A percentile compares a stretch with the other conserved stretches of the same genome.
phyloP scores from a whole-genome alignment of 164 flowering plant species.

The Macadamia tetraphylla region DNA sequence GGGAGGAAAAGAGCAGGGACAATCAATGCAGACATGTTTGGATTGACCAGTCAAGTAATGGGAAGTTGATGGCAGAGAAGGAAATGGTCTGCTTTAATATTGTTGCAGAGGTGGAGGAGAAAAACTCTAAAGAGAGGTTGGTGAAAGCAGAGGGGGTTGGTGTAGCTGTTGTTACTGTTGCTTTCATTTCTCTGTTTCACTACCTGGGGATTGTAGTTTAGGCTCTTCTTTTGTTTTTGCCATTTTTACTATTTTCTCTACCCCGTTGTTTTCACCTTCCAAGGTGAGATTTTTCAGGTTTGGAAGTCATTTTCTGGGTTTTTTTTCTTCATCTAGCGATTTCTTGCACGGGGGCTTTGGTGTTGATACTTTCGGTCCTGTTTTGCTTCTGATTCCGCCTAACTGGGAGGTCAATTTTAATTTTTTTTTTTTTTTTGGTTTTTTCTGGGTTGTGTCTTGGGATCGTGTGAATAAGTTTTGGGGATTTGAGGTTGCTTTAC shows the following conservation, averaged over 20 bases:
- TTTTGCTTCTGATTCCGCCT: not conserved
- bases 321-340: not conserved
- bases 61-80: slow-evolving; percentile 11
- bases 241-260: too few species aligned
- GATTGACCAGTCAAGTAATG: slow-evolving; percentile 26
- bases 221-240: not conserved
- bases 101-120: slow-evolving; percentile 10
- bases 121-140: slow-evolving; percentile 6
- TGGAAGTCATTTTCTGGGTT: not conserved
- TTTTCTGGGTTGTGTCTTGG: slow-evolving; percentile 1
- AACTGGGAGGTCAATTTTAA: not conserved
- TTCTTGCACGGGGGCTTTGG: too few species aligned
- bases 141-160: slow-evolving; percentile 13
- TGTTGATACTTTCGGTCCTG: not conserved
- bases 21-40: slow-evolving; percentile 42
- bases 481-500: slow-evolving; percentile 3
- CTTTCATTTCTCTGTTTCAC: not conserved
- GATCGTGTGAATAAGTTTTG: not conserved
- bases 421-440: slow-evolving; percentile 3
- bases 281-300: slow-evolving; percentile 5
- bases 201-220: not conserved
- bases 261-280: not conserved
- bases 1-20: slow-evolving; percentile 12
- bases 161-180: not conserved
- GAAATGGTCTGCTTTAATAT: slow-evolving; percentile 14